Evolutionary conservation across 2,329 filamentous ascomycete species (phyloP).

Genomic region (Scolecobasidium constrictum): DNA sequence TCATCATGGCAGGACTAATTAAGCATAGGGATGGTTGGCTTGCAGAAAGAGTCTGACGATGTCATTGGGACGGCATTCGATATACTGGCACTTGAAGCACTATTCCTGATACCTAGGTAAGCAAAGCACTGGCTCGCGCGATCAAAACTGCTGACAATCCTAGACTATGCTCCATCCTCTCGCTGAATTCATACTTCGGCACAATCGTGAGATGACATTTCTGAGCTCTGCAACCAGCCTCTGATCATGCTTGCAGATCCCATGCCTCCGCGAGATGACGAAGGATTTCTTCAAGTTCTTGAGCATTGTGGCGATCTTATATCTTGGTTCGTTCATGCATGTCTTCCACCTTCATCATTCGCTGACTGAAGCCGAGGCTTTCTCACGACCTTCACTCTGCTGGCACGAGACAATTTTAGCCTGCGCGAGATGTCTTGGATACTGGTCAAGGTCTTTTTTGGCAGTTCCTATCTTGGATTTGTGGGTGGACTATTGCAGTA

Average conservation of each 20-base stretch:
- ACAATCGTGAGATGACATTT: conserved; percentile 55
- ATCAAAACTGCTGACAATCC: too few species aligned
- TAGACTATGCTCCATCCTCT: conserved; percentile 76
- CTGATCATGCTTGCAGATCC: conserved; percentile 44
- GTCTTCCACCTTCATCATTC: not conserved
- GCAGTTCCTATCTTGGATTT: conserved; percentile 63
- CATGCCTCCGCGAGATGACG: conserved; percentile 85
- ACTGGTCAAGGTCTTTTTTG: conserved; percentile 71
- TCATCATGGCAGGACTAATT: not conserved
- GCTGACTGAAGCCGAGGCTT: conserved; percentile 47
- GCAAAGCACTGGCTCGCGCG: too few species aligned
- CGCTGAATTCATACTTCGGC: conserved; percentile 81
- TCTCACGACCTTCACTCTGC: conserved; percentile 71
- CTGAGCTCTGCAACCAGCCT: conserved; percentile 6
- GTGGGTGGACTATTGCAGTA: too few species aligned
- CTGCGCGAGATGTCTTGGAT: conserved; percentile 63
- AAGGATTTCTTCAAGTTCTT: conserved; percentile 82
- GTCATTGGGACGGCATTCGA: conserved; percentile 78
- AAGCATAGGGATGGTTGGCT: conserved; percentile 50
- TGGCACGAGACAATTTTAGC: conserved; percentile 60
- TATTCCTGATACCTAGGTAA: conserved; percentile 72
- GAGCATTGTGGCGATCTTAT: conserved; percentile 69
- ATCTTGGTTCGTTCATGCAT: conserved; percentile 48
- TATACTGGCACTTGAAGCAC: conserved; percentile 75
- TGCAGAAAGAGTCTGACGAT: conserved; percentile 46